phyloP scores from a whole-genome alignment of 306 rosid species.

The Astragalus membranaceus region DNA sequence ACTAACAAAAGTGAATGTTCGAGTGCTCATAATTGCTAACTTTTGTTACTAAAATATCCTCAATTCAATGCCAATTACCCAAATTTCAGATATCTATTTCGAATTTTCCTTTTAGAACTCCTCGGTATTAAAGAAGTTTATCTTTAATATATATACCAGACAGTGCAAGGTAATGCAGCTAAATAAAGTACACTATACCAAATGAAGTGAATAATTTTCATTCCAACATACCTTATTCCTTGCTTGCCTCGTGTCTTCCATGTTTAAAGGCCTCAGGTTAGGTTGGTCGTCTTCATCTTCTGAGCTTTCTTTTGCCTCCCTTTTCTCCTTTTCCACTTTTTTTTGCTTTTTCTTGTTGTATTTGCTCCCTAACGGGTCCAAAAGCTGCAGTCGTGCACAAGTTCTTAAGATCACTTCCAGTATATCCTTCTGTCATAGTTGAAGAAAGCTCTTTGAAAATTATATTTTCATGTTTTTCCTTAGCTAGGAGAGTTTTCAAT shows the following conservation, averaged over 20 bases:
- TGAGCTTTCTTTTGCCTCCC: constrained; percentile 34
- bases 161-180: no score
- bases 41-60: no score
- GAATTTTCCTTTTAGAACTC: no score
- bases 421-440: constrained; percentile 72
- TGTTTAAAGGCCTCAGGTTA: constrained; percentile 53
- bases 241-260: constrained; percentile 84
- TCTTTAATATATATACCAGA: no score
- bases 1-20: no score
- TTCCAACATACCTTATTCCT: no score
- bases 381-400: constrained; percentile 86
- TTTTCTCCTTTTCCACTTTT: constrained; percentile 62
- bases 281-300: constrained; percentile 50
- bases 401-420: constrained; percentile 97
- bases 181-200: no score
- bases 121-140: no score
- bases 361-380: constrained; percentile 75
- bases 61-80: no score
- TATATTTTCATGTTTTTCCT: constrained; percentile 56
- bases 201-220: no score
- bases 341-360: constrained; percentile 72
- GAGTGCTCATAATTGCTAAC: no score
- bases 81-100: no score
- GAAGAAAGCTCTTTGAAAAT: constrained; percentile 80
- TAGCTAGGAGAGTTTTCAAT: constrained; percentile 65